A percentile compares a stretch with the other conserved stretches of the same genome.
Evolutionary conservation across 768 basidiomycete species (phyloP).

Genomic region (Leccinellum rugosiceps): DNA sequence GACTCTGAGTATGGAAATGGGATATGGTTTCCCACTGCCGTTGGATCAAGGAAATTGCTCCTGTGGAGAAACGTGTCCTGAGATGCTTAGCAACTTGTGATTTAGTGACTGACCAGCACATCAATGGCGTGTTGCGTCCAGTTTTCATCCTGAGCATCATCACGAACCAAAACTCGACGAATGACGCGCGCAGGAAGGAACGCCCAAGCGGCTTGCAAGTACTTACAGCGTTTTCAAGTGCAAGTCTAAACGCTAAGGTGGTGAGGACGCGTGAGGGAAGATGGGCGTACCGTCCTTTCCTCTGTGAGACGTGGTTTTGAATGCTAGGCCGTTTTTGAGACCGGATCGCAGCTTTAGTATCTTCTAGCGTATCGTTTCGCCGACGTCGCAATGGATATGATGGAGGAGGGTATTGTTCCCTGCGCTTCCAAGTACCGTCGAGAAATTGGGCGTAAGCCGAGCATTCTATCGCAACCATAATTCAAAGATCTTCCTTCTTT

Average conservation of each 20-base stretch:
- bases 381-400: constrained; percentile 70
- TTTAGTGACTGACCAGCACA: constrained; percentile 55
- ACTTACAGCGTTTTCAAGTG: constrained; percentile 77
- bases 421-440: constrained; percentile 52
- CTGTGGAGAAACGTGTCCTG: constrained; percentile 37
- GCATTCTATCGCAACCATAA: constrained; percentile 79
- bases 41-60: too few relatives aligned
- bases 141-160: constrained; percentile 60
- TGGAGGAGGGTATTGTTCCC: constrained; percentile 86
- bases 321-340: constrained; percentile 44
- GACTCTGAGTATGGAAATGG: too few relatives aligned
- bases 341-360: constrained; percentile 53
- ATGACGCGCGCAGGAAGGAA: too few relatives aligned
- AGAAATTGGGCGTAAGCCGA: constrained; percentile 5
- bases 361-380: constrained; percentile 60
- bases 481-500: constrained; percentile 82
- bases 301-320: constrained; percentile 38
- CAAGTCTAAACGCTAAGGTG: constrained; percentile 45
- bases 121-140: constrained; percentile 62
- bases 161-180: too few relatives aligned
- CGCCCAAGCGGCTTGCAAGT: too few relatives aligned
- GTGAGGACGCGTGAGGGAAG: neutral
- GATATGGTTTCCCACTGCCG: too few relatives aligned
- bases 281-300: constrained; percentile 33
- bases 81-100: neutral